Conservation (phyloP, 1,139 yeast species). For the Trichomonascaceae sp. region DNA sequence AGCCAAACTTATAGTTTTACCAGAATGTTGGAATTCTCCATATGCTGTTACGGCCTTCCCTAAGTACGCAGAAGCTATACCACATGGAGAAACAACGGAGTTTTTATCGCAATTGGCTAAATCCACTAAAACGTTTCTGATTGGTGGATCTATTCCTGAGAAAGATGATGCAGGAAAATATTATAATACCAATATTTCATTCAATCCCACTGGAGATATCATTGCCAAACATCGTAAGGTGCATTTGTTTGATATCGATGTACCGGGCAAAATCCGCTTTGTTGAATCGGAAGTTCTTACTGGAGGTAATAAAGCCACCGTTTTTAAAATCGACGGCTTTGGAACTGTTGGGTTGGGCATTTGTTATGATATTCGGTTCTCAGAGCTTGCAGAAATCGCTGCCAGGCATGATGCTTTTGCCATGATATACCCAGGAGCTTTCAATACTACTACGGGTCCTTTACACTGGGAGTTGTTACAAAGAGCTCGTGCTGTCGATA, state of each 20-base stretch:
- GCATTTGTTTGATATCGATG: constrained; percentile 86
- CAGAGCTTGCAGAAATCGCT: constrained; percentile 78
- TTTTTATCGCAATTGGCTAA: constrained; percentile 61
- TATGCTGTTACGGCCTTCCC: constrained; percentile 83
- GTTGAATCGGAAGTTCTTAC: constrained; percentile 70
- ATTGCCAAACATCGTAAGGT: constrained; percentile 85
- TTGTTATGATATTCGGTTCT: constrained; percentile 89
- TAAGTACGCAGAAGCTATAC: constrained; percentile 72
- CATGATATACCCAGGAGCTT: constrained; percentile 92
- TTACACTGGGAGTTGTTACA: constrained; percentile 89
- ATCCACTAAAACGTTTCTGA: constrained; percentile 51
- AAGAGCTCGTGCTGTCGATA: constrained; percentile 82
- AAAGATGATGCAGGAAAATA: constrained; percentile 49
- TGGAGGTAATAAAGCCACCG: constrained; percentile 77
- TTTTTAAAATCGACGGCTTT: constrained; percentile 57
- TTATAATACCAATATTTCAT: constrained; percentile 79
- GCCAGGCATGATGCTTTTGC: constrained; percentile 75
- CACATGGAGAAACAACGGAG: constrained; percentile 61
- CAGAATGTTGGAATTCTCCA: constrained; percentile 95
- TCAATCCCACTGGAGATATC: constrained; percentile 61
- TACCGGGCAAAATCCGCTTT: constrained; percentile 83
- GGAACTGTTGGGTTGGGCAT: constrained; percentile 86
- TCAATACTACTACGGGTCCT: constrained; percentile 94
- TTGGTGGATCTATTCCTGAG: constrained; percentile 95
- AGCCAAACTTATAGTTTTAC: constrained; percentile 54